Base-by-base conservation (phyloP, 345 rosid genomes). In the Durio zibethinus region DNA sequence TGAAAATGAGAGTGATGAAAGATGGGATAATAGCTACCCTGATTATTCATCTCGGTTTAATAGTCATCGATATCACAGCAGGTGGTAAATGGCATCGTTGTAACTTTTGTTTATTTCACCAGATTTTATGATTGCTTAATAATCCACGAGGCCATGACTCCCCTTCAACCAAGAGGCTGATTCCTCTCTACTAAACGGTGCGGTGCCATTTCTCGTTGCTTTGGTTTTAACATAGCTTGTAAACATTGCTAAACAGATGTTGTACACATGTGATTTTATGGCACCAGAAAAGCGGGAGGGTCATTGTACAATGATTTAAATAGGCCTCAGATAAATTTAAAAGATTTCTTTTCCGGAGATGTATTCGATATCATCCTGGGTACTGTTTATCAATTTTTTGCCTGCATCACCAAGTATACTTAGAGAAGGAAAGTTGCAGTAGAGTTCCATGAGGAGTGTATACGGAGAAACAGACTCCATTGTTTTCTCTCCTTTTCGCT, bases 1-100 rank as follows among this genome's bases (percentile, higher is more conserved):
- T 56, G 89, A 76, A 42, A 47, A 74, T 23, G 79, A 73, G 33
- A 60, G 9, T 50, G 76, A 80, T 73, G 76, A 80, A 43, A 62
- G 81, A 56, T 14, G 64, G 73, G 83, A 82, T 66, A 72, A 20
- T 57, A 27, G 65, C 43, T 18, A 75, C 42, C 18, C 27, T 3
- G 69, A 59, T 27, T 42, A 75, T 75, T 75, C 77, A 45, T 75
- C 50, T 16, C 10, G 65, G 23, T 15, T 5, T 21, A 36, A 10
- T 25, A 23, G 76, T 38, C 35, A 56, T 14, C 48, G 23, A 15
- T 7, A 38, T 38, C 65, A 14, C 36, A 23, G 76, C 63, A 25
- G 76, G 8, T 38, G 76, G 36, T 73, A 65, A 73, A 36, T 14
- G 33, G 18, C 68, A 16, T 18, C 53, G 62, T 53, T 73, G 35